Evolutionary conservation across 805 yeast genomes (phyloP).

Genomic region (Yamadazyma phyllophila): DNA sequence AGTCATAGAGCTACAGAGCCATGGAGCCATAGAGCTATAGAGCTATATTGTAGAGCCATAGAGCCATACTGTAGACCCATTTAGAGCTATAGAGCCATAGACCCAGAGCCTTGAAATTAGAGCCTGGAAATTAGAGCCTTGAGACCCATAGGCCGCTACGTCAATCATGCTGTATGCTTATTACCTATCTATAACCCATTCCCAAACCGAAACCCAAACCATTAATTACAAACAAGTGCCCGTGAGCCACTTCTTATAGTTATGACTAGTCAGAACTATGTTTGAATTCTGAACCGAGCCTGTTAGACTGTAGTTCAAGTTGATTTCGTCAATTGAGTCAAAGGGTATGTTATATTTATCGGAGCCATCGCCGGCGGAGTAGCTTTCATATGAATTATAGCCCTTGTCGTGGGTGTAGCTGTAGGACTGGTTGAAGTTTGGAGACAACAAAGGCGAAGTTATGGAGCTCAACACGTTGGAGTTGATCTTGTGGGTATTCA

Average conservation of each 20-base stretch:
- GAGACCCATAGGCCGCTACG: too few relatives aligned
- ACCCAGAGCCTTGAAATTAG: too few relatives aligned
- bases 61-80: too few relatives aligned
- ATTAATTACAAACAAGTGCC: constrained; percentile 8
- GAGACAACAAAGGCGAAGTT: constrained; percentile 38
- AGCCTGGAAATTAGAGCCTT: too few relatives aligned
- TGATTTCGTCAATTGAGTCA: constrained; percentile 14
- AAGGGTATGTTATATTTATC: constrained; percentile 8
- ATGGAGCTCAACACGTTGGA: constrained; percentile 16
- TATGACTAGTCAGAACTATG: constrained; percentile 10
- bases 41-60: too few relatives aligned
- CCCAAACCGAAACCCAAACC: neutral
- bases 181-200: constrained; percentile 1
- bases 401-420: neutral
- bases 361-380: constrained; percentile 1
- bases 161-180: constrained; percentile 1
- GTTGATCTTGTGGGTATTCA: constrained; percentile 12
- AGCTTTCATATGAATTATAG: neutral
- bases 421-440: constrained; percentile 6
- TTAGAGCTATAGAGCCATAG: too few relatives aligned
- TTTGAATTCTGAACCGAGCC: constrained; percentile 1
- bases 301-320: constrained; percentile 10
- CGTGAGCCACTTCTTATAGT: constrained; percentile 17
- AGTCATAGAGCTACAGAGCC: too few relatives aligned
- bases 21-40: too few relatives aligned